Conservation (phyloP, 2,329 filamentous ascomycete genomes). For the Ramichloridium luteum region DNA sequence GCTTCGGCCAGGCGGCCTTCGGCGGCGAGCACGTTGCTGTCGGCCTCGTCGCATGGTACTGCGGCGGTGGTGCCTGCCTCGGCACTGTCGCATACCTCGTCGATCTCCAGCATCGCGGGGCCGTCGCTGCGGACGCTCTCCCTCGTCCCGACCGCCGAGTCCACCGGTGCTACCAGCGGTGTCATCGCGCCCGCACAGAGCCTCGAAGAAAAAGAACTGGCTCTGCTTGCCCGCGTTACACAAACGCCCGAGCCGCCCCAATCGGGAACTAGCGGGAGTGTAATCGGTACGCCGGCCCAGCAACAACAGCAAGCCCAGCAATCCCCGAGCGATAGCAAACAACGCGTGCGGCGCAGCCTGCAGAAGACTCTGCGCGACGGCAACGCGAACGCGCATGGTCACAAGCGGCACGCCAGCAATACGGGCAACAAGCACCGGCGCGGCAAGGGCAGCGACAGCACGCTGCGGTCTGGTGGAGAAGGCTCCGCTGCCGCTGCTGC, state of each 20-base stretch:
- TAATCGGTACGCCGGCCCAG: too few relatives aligned
- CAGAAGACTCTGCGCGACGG: slow-evolving; percentile 82
- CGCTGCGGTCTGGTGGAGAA: slow-evolving; percentile 26
- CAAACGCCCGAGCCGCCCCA: slow-evolving; percentile 6
- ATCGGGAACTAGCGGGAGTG: too few relatives aligned
- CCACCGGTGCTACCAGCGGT: slow-evolving; percentile 5
- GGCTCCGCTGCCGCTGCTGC: slow-evolving; percentile 1
- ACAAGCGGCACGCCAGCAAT: slow-evolving; percentile 39
- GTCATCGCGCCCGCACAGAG: slow-evolving; percentile 12
- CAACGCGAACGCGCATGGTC: slow-evolving; percentile 30
- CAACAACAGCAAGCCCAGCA: background rate
- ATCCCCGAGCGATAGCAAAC: too few relatives aligned
- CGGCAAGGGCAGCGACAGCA: slow-evolving; percentile 59
- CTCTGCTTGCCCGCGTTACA: slow-evolving; percentile 13
- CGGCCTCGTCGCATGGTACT: slow-evolving; percentile 14
- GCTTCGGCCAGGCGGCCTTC: too few relatives aligned
- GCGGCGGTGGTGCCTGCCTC: too few relatives aligned
- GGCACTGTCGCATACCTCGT: slow-evolving; percentile 20
- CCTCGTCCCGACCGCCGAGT: slow-evolving; percentile 13
- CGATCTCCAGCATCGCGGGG: slow-evolving; percentile 19
- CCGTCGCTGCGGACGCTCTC: slow-evolving; percentile 15
- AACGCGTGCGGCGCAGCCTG: slow-evolving; percentile 67
- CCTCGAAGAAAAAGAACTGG: slow-evolving; percentile 15
- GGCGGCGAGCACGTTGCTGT: slow-evolving; percentile 15
- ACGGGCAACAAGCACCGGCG: slow-evolving; percentile 58